Evolutionary conservation across 2,329 filamentous ascomycete species (phyloP).

Genomic region (Coniochaeta sp.): DNA sequence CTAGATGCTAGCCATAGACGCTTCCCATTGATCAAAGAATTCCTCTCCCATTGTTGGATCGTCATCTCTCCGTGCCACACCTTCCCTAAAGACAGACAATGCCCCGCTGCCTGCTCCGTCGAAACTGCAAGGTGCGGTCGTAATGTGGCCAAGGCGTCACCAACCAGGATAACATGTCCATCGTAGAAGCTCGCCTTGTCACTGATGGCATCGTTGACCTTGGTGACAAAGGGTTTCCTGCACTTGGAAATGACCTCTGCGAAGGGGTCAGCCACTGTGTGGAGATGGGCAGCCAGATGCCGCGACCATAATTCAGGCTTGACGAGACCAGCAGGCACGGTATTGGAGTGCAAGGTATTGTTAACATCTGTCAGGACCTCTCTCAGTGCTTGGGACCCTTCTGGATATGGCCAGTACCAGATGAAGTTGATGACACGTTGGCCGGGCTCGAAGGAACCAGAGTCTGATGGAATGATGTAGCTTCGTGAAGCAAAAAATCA

Average conservation of each 20-base stretch:
- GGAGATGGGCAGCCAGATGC: slow-evolving; percentile 9
- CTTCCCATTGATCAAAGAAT: slow-evolving; percentile 5
- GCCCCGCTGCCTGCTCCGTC: slow-evolving; percentile 37
- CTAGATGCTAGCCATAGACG: slow-evolving; percentile 10
- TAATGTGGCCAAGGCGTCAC: slow-evolving; percentile 37
- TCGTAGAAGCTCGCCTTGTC: slow-evolving; percentile 25
- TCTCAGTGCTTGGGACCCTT: slow-evolving; percentile 27
- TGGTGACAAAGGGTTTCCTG: slow-evolving; percentile 34
- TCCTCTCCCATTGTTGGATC: slow-evolving; percentile 24
- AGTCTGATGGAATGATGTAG: slow-evolving; percentile 35
- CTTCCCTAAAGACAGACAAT: slow-evolving; percentile 30
- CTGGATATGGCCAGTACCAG: slow-evolving; percentile 34
- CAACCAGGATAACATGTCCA: slow-evolving; percentile 35
- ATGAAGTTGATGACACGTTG: slow-evolving; percentile 38
- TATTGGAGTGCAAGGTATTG: slow-evolving; percentile 30
- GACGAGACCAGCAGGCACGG: slow-evolving; percentile 32
- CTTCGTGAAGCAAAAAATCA: slow-evolving; percentile 3
- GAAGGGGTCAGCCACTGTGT: slow-evolving; percentile 27
- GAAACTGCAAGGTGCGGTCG: slow-evolving; percentile 37
- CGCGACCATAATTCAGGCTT: slow-evolving; percentile 27
- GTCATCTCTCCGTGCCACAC: slow-evolving; percentile 28
- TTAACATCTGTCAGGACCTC: slow-evolving; percentile 35
- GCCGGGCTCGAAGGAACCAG: slow-evolving; percentile 28
- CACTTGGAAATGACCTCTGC: slow-evolving; percentile 31
- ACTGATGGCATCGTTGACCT: slow-evolving; percentile 31